phyloP scores from a whole-genome alignment of 768 basidiomycete genomes.

The Holtermannia corniformis region DNA sequence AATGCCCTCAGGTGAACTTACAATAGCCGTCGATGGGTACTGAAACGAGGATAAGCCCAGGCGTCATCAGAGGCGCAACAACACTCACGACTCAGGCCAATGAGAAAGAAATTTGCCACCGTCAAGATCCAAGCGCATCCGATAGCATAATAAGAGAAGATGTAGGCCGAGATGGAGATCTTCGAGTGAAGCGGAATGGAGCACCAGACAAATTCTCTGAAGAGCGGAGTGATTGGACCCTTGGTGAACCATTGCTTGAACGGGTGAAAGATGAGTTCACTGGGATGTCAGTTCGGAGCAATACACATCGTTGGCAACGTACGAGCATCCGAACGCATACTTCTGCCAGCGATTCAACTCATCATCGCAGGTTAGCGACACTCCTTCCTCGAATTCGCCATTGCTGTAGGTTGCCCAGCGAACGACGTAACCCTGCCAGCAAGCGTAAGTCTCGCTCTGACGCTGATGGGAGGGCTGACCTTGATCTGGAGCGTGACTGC shows the following conservation, averaged over 20 bases:
- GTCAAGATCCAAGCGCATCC: constrained; percentile 57
- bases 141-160: constrained; percentile 45
- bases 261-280: constrained; percentile 70
- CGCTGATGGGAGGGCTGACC: constrained; percentile 34
- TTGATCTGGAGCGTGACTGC: constrained; percentile 62
- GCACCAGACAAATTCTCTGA: constrained; percentile 38
- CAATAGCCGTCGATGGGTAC: constrained; percentile 61
- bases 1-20: constrained; percentile 55
- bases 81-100: constrained; percentile 47
- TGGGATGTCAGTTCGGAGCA: constrained; percentile 12
- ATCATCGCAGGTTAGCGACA: constrained; percentile 78
- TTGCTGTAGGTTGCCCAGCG: constrained; percentile 68
- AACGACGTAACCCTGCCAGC: constrained; percentile 29
- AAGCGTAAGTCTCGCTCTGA: background rate
- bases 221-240: constrained; percentile 61
- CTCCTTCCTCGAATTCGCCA: constrained; percentile 83
- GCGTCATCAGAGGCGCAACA: no score
- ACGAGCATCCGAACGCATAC: constrained; percentile 39
- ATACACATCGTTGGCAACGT: constrained; percentile 13
- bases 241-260: constrained; percentile 62
- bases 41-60: constrained; percentile 26
- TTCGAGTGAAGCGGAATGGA: constrained; percentile 50
- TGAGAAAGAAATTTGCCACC: constrained; percentile 59
- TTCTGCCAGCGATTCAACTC: constrained; percentile 91
- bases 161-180: constrained; percentile 51